Evolutionary conservation across 2,329 filamentous ascomycete species (phyloP).

Genomic region (Salinomyces thailandicus): DNA sequence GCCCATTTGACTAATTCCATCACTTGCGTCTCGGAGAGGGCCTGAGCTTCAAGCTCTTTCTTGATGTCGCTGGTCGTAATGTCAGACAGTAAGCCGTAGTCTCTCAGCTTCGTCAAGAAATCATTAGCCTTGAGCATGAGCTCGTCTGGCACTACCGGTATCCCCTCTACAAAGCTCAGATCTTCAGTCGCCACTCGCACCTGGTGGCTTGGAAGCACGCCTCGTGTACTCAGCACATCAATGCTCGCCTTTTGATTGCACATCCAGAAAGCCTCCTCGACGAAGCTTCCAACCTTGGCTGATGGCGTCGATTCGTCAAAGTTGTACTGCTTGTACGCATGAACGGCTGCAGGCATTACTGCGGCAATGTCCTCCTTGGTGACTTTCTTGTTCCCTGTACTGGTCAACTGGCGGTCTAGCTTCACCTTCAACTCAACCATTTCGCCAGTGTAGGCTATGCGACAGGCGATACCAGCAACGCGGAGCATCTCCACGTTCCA

Average conservation of each 20-base stretch:
- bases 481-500: conserved; percentile 95
- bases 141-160: conserved; percentile 72
- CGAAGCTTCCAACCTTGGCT: conserved; percentile 67
- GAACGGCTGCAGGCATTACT: conserved; percentile 67
- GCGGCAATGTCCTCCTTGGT: conserved; percentile 53
- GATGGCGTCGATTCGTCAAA: conserved; percentile 87
- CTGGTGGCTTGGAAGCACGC: conserved; percentile 71
- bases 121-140: conserved; percentile 55
- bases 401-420: conserved; percentile 31
- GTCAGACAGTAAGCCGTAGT: conserved; percentile 76
- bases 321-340: conserved; percentile 77
- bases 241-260: conserved; percentile 73
- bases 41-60: conserved; percentile 69
- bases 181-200: conserved; percentile 67
- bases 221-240: conserved; percentile 78
- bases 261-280: conserved; percentile 95
- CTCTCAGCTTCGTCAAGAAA: conserved; percentile 70
- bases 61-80: conserved; percentile 82
- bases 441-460: conserved; percentile 78
- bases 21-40: conserved; percentile 68
- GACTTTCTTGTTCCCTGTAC: conserved; percentile 34
- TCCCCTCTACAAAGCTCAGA: conserved; percentile 71
- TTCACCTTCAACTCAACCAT: conserved; percentile 62
- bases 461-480: conserved; percentile 78
- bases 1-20: conserved; percentile 78